These are phyloP conservation scores for Debaryomyces castellii DNA, from an alignment of 805 yeast species.

Conservation along the genomic window DNA sequence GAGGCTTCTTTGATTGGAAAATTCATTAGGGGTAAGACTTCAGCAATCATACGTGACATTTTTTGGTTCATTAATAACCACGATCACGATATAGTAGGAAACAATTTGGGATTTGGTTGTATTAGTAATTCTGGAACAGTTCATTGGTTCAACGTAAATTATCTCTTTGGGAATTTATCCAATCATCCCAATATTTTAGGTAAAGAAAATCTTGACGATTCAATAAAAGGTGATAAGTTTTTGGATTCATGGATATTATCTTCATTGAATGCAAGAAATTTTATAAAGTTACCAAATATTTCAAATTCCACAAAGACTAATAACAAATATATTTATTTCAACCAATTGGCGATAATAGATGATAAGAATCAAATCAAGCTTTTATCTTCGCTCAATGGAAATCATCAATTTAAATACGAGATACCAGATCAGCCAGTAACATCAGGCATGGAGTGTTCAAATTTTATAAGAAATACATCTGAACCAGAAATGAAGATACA, in stretches of 20 bases:
- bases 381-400: conserved; percentile 39
- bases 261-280: conserved; percentile 26
- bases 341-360: conserved; percentile 37
- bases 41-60: conserved; percentile 50
- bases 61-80: conserved; percentile 51
- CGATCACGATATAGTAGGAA: conserved; percentile 19
- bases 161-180: conserved; percentile 30
- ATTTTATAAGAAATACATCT: conserved; percentile 2
- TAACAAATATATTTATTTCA: conserved; percentile 12
- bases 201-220: conserved; percentile 4
- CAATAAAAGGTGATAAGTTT: conserved; percentile 18
- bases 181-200: conserved; percentile 26
- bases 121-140: conserved; percentile 59
- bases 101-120: conserved; percentile 47
- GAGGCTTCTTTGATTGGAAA: conserved; percentile 57
- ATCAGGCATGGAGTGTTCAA: conserved; percentile 17
- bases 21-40: conserved; percentile 62
- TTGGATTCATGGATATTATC: conserved; percentile 50
- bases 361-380: conserved; percentile 27
- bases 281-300: conserved; percentile 24
- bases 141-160: conserved; percentile 57
- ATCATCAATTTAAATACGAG: conserved; percentile 37
- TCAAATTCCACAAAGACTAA: conserved; percentile 6
- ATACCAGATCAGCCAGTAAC: conserved; percentile 33
- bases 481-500: conserved; percentile 10